Conservation (phyloP, 768 basidiomycete species). For the Crassisporium funariophilum region DNA sequence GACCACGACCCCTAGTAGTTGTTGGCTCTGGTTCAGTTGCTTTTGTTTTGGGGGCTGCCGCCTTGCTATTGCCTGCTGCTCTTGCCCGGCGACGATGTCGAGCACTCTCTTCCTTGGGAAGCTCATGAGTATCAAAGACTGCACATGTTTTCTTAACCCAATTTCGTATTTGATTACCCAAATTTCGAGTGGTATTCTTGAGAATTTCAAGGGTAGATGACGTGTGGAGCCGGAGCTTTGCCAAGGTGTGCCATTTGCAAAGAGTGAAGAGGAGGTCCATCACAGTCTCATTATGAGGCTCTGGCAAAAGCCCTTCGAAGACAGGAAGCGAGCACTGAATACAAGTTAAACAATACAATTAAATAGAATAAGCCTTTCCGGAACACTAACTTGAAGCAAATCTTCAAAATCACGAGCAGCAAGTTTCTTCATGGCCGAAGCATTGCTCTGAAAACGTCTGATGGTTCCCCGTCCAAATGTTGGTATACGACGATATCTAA, state of each 20-base stretch:
- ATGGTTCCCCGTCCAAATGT: conserved; percentile 37
- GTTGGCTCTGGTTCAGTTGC: too few relatives aligned
- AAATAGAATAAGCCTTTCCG: too few relatives aligned
- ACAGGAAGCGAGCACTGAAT: conserved; percentile 32
- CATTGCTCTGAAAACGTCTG: conserved; percentile 33
- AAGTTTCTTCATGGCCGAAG: conserved; percentile 35
- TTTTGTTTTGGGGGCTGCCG: too few relatives aligned
- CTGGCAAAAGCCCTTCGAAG: conserved; percentile 36
- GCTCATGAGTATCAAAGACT: conserved; percentile 7
- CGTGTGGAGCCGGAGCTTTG: conserved; percentile 35
- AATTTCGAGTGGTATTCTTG: conserved; percentile 9
- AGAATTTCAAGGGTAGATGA: conserved; percentile 32
- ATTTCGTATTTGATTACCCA: conserved; percentile 9
- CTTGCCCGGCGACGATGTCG: conserved; percentile 4
- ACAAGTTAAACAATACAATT: too few relatives aligned
- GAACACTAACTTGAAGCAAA: conserved; percentile 46
- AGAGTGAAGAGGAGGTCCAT: conserved; percentile 28
- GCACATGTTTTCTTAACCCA: conserved; percentile 14
- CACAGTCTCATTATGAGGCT: conserved; percentile 23
- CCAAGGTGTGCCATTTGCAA: conserved; percentile 34
- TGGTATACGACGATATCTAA: conserved; percentile 28
- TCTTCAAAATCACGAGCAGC: conserved; percentile 45
- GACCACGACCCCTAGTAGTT: too few relatives aligned
- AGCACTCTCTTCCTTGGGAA: conserved; percentile 11
- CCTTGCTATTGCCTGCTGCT: conserved; percentile 1